phyloP scores from a whole-genome alignment of 345 rosid genomes.

The Salix dunnii region DNA sequence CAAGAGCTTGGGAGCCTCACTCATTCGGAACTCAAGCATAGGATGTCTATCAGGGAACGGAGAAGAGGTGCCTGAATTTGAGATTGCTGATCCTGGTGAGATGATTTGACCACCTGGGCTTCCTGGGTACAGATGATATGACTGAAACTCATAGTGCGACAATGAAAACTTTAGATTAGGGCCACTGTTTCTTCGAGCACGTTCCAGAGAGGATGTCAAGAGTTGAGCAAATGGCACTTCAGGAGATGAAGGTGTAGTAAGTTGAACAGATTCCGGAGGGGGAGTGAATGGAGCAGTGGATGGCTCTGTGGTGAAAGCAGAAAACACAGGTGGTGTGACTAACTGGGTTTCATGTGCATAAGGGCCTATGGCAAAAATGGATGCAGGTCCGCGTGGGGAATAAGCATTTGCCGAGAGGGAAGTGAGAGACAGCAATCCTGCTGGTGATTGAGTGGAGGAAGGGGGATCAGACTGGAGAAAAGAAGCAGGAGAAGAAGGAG shows the following conservation, averaged over 20 bases:
- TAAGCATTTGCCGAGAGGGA: constrained; percentile 47
- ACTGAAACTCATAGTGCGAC: constrained; percentile 66
- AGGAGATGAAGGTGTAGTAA: constrained; percentile 89
- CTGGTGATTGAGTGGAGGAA: constrained; percentile 72
- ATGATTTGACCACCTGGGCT: constrained; percentile 79
- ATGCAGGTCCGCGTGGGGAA: constrained; percentile 66
- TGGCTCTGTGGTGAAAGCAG: constrained; percentile 86
- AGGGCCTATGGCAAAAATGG: constrained; percentile 77
- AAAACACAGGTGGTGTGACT: constrained; percentile 93
- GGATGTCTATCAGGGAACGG: constrained; percentile 74
- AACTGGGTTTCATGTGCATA: constrained; percentile 93
- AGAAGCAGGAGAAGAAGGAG: constrained; percentile 94
- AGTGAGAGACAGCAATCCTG: constrained; percentile 53
- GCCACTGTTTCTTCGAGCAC: constrained; percentile 64
- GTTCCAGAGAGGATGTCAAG: constrained; percentile 80
- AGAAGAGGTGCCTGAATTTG: constrained; percentile 82
- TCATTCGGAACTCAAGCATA: constrained; percentile 51
- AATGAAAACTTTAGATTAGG: constrained; percentile 52
- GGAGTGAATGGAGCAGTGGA: constrained; percentile 94
- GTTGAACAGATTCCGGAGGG: constrained; percentile 77
- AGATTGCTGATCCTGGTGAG: constrained; percentile 77
- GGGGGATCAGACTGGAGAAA: constrained; percentile 85
- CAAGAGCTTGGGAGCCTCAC: constrained; percentile 61
- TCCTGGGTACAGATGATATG: constrained; percentile 60
- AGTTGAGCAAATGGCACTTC: constrained; percentile 94